Conservation (phyloP, 768 basidiomycete genomes). For the Pleurotus giganteus region DNA sequence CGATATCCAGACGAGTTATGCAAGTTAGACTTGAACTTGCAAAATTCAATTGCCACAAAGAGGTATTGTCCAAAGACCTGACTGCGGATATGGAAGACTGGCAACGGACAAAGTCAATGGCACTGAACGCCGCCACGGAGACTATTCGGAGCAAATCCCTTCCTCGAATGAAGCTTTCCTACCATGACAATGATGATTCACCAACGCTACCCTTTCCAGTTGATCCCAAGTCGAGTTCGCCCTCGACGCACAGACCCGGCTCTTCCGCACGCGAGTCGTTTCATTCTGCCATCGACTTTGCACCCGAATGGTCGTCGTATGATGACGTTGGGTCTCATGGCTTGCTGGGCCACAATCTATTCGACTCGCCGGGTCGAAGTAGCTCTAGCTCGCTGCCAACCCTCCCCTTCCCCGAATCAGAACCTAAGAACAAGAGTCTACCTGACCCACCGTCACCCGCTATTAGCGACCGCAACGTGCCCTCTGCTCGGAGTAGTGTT, state of each 20-base stretch:
- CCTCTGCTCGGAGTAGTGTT: constrained; percentile 10
- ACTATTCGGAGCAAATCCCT: constrained; percentile 47
- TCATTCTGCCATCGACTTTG: constrained; percentile 64
- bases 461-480: constrained; percentile 1
- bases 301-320: constrained; percentile 46
- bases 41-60: constrained; percentile 71
- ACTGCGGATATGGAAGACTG: constrained; percentile 65
- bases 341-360: constrained; percentile 28
- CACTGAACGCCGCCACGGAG: constrained; percentile 70
- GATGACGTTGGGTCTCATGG: constrained; percentile 30
- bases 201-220: constrained; percentile 13
- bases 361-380: constrained; percentile 34
- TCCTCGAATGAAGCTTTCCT: constrained; percentile 37
- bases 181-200: constrained; percentile 23
- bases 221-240: constrained; percentile 19
- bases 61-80: constrained; percentile 75
- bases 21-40: constrained; percentile 70
- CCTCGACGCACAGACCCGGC: constrained; percentile 35
- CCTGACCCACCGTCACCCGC: constrained; percentile 2
- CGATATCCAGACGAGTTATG: constrained; percentile 62
- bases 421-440: constrained; percentile 8
- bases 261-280: constrained; percentile 58
- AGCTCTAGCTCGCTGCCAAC: constrained; percentile 31
- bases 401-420: constrained; percentile 26
- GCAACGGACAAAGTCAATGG: constrained; percentile 64